Evolutionary conservation across 2,329 filamentous ascomycete species (phyloP).

Genomic region (Ophiocordyceps camponoti-leonardi): DNA sequence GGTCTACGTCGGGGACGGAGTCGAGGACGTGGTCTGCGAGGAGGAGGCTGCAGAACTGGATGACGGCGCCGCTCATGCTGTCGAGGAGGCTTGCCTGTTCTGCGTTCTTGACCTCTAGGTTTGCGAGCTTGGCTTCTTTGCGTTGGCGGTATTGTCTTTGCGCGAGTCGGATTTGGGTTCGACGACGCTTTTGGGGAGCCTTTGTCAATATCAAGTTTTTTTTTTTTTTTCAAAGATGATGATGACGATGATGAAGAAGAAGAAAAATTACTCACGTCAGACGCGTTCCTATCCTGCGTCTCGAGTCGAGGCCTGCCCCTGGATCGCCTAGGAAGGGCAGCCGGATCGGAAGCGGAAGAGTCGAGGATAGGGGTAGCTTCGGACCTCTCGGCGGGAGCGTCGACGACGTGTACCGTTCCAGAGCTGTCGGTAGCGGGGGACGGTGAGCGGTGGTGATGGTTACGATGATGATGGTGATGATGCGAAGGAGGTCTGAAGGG

Average conservation of each 20-base stretch:
- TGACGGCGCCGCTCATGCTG: slow-evolving; percentile 57
- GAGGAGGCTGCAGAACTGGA: slow-evolving; percentile 46
- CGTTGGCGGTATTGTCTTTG: slow-evolving; percentile 73
- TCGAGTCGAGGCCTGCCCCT: slow-evolving; percentile 62
- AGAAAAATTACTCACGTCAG: slow-evolving; percentile 44
- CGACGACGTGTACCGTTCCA: no score
- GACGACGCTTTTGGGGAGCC: slow-evolving; percentile 46
- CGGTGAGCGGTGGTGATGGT: neutral
- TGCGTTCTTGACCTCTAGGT: slow-evolving; percentile 52
- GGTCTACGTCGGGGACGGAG: slow-evolving; percentile 36
- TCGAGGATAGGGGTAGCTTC: neutral
- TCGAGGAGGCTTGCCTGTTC: slow-evolving; percentile 52
- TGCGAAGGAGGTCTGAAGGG: neutral
- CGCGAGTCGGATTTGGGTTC: slow-evolving; percentile 74
- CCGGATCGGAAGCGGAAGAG: neutral
- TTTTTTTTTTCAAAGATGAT: no score
- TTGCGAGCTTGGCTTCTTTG: slow-evolving; percentile 66
- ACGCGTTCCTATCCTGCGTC: slow-evolving; percentile 59
- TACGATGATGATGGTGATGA: no score
- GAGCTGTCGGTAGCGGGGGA: neutral
- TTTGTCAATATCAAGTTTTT: no score
- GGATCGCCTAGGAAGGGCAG: slow-evolving; percentile 29
- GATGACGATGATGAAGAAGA: no score
- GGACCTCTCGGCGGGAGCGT: neutral
- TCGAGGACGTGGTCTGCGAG: slow-evolving; percentile 39